These are phyloP conservation scores for Solanum etuberosum DNA, from an alignment of 257 asterid genomes.

Conservation along the genomic window DNA sequence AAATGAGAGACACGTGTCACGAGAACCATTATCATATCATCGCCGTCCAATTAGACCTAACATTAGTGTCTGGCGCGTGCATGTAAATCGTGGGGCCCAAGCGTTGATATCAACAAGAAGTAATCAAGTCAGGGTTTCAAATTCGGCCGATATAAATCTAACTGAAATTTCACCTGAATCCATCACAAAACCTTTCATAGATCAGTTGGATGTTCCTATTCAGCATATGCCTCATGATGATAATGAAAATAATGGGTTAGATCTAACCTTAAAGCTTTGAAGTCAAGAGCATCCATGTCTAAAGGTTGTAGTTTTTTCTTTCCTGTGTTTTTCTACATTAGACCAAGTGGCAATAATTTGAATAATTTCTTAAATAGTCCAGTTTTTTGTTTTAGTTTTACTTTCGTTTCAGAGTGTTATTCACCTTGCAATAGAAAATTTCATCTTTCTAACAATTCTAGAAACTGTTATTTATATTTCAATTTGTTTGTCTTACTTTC, in stretches of 20 bases:
- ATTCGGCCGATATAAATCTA: no score
- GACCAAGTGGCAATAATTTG: neutral
- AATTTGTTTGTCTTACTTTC: neutral
- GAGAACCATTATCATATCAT: neutral
- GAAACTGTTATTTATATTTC: neutral
- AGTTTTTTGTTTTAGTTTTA: neutral
- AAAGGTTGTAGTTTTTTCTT: neutral
- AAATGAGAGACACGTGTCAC: no score
- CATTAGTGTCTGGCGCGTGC: no score
- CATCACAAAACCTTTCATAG: neutral
- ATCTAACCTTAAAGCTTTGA: neutral
- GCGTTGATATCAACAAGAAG: neutral
- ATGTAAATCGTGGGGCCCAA: neutral
- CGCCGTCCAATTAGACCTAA: neutral
- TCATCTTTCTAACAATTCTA: neutral
- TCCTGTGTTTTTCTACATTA: neutral
- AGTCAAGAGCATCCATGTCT: neutral
- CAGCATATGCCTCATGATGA: neutral
- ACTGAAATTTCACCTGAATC: no score
- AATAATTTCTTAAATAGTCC: neutral
- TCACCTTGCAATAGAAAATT: neutral
- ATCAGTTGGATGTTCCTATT: neutral
- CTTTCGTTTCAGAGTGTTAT: neutral
- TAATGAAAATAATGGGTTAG: neutral
- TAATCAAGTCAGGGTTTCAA: neutral